Base-by-base conservation (phyloP, 306 rosid genomes). In the Mucuna pruriens region DNA sequence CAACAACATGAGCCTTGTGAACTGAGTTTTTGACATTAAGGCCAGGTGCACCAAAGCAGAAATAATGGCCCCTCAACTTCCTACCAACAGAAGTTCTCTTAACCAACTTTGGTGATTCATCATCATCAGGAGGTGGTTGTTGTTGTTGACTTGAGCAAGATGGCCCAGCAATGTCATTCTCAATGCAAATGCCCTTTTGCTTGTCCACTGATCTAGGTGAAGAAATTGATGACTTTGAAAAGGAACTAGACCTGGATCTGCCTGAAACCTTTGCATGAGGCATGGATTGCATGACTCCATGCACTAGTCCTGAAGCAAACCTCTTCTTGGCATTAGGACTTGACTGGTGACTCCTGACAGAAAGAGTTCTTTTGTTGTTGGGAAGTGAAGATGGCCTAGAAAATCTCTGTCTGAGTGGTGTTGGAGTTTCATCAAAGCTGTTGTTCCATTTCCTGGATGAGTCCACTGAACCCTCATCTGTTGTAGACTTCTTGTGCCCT, bases 261-360 rank as follows among this genome's bases (percentile, higher is more conserved):
- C 87, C 85, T 13, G 92, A 95, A 74, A 83, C 86, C 34, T 84
- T 80, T 29, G 78, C 84, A 65, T 86, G 95, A 39, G 97, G 95
- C 42, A 87, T 60, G 42, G 94, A 87, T 80, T 92, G 97, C 88
- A 88, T 70, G 12, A 88, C 90, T 22, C 96, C 95, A 20, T 85
- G 91, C 82, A 85, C 84, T 51, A 92, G 40, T 23, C 97, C 98
- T 0, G 93, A 88, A 19, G 98, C 98, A 46, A 92, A 88, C 45
- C 93, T 95, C 86, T 95, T 95, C 89, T 93, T 95, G 9, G 98
- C 97, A 10, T 93, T 84, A n/a, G 99, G 99, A 87, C 99, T 95
- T 23, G 99, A 89, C 22, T 92, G 98, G 66, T 91, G 72, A 67
- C 98, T 95, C 82, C 99, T 85, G 0, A 91, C 98, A 3, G 98